Conservation (phyloP, 345 rosid genomes). For the Sonneratia alba region DNA sequence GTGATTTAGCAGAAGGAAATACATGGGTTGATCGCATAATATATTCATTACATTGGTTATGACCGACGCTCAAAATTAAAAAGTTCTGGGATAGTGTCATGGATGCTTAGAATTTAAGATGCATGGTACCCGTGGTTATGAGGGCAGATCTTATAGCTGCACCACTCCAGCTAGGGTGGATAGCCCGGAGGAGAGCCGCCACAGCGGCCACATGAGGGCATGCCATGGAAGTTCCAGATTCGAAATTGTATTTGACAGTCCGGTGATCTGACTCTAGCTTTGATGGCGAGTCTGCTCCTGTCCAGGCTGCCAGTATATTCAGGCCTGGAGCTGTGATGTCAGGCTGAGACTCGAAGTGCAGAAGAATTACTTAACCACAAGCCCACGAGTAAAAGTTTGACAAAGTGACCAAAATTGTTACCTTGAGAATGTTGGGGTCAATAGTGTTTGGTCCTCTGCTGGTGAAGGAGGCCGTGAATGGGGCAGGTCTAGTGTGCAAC, state of each 20-base stretch:
- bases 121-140: slow-evolving; percentile 41
- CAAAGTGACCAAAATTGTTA: slow-evolving; percentile 7
- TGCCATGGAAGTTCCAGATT: slow-evolving; percentile 88
- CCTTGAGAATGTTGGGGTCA: slow-evolving; percentile 70
- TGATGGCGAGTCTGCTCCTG: slow-evolving; percentile 38
- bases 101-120: not conserved
- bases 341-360: slow-evolving; percentile 32
- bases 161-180: slow-evolving; percentile 71
- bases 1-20: too few species aligned
- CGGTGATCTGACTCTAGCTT: slow-evolving; percentile 36
- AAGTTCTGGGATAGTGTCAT: too few species aligned
- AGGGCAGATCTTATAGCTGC: slow-evolving; percentile 84
- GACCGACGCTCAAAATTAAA: too few species aligned
- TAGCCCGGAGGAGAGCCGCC: slow-evolving; percentile 62
- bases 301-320: slow-evolving; percentile 80
- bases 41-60: too few species aligned
- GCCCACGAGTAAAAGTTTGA: not conserved
- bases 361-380: not conserved
- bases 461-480: slow-evolving; percentile 57
- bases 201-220: slow-evolving; percentile 81
- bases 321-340: slow-evolving; percentile 79
- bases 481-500: slow-evolving; percentile 44
- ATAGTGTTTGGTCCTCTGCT: slow-evolving; percentile 59
- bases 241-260: slow-evolving; percentile 29
- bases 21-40: too few species aligned